A percentile compares a stretch with the other conserved stretches of the same genome.
Evolutionary conservation across 2,329 filamentous ascomycete species (phyloP).

Genomic region (Amesomyces nigricolor): DNA sequence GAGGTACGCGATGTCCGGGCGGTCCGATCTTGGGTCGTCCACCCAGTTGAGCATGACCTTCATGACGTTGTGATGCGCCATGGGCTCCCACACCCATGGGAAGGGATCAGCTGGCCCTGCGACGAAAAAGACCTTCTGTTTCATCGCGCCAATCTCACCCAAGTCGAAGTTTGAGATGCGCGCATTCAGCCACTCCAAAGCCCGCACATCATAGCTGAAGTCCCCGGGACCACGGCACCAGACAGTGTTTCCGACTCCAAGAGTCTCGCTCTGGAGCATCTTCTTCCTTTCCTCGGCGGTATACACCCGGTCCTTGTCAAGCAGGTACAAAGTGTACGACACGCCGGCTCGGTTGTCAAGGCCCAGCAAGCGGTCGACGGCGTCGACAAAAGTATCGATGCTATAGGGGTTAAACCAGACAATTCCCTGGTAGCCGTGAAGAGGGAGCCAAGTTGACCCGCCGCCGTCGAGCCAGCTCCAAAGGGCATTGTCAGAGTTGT

Average conservation of each 20-base stretch:
- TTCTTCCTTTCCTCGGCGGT: neutral
- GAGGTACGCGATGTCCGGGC: conserved; percentile 25
- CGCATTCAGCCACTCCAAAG: conserved; percentile 12
- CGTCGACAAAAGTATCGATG: conserved; percentile 25
- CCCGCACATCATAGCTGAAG: conserved; percentile 16
- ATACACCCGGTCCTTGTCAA: conserved; percentile 19
- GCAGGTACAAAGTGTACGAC: conserved; percentile 18
- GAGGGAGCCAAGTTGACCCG: conserved; percentile 13
- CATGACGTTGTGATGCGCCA: conserved; percentile 6
- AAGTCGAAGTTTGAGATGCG: neutral
- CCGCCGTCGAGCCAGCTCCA: conserved; percentile 2
- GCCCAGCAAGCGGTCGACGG: conserved; percentile 25
- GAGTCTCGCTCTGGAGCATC: neutral
- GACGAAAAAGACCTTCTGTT: conserved; percentile 18
- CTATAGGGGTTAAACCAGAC: conserved; percentile 20
- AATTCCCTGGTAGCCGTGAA: conserved; percentile 25
- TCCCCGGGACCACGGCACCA: conserved; percentile 17
- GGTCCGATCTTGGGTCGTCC: conserved; percentile 7
- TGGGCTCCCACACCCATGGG: conserved; percentile 19
- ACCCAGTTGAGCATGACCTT: conserved; percentile 19
- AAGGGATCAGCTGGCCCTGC: conserved; percentile 15
- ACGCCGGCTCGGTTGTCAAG: conserved; percentile 23
- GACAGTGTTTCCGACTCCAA: conserved; percentile 4
- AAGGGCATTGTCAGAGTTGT: neutral
- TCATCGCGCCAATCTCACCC: neutral